Percentiles rank a stretch among this genome's conserved stretches.
phyloP scores from a whole-genome alignment of 2,329 filamentous ascomycete genomes.

The Periconia sp. region DNA sequence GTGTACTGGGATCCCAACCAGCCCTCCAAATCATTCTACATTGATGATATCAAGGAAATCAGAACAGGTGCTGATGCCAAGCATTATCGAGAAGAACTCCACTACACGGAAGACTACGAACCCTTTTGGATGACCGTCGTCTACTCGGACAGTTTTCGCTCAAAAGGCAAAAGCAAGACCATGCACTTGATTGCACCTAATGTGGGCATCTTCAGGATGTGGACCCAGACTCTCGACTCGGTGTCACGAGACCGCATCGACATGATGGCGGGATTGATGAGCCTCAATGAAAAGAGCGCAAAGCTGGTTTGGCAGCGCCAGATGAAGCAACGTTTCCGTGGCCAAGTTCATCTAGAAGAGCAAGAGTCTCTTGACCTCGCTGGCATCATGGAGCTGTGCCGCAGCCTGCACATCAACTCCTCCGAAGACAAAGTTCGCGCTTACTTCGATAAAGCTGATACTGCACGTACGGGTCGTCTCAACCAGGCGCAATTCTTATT shows the following conservation, averaged over 20 bases:
- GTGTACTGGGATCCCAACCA: constrained; percentile 83
- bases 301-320: constrained; percentile 83
- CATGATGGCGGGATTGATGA: constrained; percentile 85
- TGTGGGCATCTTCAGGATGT: constrained; percentile 70
- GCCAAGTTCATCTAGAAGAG: constrained; percentile 53
- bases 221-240: constrained; percentile 81
- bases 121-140: constrained; percentile 86
- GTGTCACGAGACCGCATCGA: constrained; percentile 86
- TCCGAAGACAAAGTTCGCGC: constrained; percentile 71
- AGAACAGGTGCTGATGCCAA: constrained; percentile 79
- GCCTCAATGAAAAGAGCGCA: constrained; percentile 73
- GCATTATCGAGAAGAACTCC: constrained; percentile 85
- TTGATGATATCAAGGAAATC: constrained; percentile 94
- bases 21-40: constrained; percentile 82
- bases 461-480: constrained; percentile 64
- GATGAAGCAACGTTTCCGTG: constrained; percentile 69
- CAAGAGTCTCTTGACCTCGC: constrained; percentile 75
- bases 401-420: constrained; percentile 88
- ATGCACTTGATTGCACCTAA: constrained; percentile 85
- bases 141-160: constrained; percentile 76
- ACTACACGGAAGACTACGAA: constrained; percentile 67
- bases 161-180: constrained; percentile 73
- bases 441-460: constrained; percentile 74
- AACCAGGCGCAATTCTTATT: constrained; percentile 79
- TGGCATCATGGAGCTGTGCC: constrained; percentile 81